Evolutionary conservation across 116 monocot genomes (phyloP).

Genomic region (Dioscorea cayenensis): DNA sequence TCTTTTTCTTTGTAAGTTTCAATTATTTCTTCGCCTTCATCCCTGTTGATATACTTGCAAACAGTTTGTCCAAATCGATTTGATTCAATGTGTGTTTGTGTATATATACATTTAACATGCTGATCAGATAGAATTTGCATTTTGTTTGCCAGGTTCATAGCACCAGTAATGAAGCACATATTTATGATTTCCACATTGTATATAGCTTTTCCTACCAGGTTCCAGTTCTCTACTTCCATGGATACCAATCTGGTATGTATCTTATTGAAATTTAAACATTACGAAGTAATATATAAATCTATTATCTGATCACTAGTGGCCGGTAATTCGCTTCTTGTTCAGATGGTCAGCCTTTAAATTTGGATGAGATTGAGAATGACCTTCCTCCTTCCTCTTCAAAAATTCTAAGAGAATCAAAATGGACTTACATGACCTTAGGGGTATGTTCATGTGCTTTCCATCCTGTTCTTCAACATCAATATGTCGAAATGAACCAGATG

Average conservation of each 20-base stretch:
- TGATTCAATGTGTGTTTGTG: background rate
- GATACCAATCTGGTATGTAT: constrained; percentile 54
- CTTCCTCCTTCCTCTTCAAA: constrained; percentile 54
- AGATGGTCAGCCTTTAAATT: constrained; percentile 19
- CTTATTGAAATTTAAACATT: background rate
- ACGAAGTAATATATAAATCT: background rate
- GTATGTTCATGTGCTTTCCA: constrained; percentile 15
- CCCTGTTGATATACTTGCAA: background rate
- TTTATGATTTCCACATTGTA: constrained; percentile 58
- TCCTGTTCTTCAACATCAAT: background rate
- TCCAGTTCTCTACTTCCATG: constrained; percentile 88
- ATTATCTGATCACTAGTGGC: too few relatives aligned
- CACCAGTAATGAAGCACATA: constrained; percentile 12
- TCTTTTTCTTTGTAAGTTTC: too few relatives aligned
- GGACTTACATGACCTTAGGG: constrained; percentile 93
- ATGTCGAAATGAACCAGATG: background rate
- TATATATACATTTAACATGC: background rate
- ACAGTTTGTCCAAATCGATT: background rate
- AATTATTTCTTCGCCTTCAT: background rate
- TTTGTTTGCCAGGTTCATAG: constrained; percentile 22
- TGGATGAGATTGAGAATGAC: constrained; percentile 4
- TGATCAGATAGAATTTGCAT: background rate
- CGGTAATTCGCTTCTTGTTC: constrained; percentile 2
- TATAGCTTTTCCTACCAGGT: constrained; percentile 75
- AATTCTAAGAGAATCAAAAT: constrained; percentile 61